Conservation (phyloP, 371 early-diverging fungal species). For the Nematocida ausubeli region DNA sequence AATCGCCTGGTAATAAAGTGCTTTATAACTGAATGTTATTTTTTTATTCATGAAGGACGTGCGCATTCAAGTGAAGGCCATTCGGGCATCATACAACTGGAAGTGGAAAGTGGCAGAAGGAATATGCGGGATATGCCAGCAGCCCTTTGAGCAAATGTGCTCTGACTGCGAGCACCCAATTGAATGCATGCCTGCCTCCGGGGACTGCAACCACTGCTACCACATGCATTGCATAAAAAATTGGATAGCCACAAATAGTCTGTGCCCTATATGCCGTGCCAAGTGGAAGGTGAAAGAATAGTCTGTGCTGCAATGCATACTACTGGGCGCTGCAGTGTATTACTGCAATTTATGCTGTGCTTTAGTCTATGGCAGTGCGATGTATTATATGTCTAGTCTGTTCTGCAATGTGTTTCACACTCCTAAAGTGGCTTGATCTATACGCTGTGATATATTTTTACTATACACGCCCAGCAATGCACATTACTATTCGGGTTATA, state of each 20-base stretch:
- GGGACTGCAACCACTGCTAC: constrained; percentile 67
- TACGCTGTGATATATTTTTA: too few species aligned
- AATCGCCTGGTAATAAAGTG: neutral
- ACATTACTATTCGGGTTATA: too few species aligned
- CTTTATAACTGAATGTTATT: constrained; percentile 1
- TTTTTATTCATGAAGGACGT: constrained; percentile 5
- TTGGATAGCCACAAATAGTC: constrained; percentile 62
- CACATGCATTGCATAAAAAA: constrained; percentile 66
- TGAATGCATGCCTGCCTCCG: constrained; percentile 66
- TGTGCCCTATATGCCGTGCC: constrained; percentile 68
- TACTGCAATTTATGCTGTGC: too few species aligned
- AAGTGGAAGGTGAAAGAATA: constrained; percentile 58
- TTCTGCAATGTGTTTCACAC: too few species aligned
- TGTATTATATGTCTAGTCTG: too few species aligned
- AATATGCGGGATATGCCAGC: constrained; percentile 69
- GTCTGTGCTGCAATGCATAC: too few species aligned
- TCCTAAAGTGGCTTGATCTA: too few species aligned
- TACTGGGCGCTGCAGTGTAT: too few species aligned
- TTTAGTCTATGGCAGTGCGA: too few species aligned
- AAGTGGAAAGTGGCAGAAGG: constrained; percentile 65
- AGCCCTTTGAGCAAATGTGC: constrained; percentile 67
- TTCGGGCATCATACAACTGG: constrained; percentile 63
- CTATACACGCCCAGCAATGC: too few species aligned
- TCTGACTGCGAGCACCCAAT: constrained; percentile 67
- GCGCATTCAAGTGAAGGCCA: constrained; percentile 59